Base-by-base conservation (phyloP, 1,139 yeast species). In the Suhomyces maxii region DNA sequence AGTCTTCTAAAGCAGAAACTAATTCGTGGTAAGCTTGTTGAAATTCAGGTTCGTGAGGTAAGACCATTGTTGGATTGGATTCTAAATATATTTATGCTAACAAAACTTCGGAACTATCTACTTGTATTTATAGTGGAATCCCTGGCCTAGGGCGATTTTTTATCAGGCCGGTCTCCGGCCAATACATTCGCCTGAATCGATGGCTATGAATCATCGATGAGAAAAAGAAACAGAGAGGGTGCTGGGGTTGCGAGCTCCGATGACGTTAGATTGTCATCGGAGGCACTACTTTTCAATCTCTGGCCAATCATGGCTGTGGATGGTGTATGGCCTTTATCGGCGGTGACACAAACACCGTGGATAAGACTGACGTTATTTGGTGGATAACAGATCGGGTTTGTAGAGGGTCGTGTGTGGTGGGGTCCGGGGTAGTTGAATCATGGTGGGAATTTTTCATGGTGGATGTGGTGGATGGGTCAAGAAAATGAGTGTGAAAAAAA, bases 21-120 rank as follows among this genome's bases (percentile, higher is more conserved):
- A 93, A 83, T 81, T 93, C 99, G 73, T 87, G 81, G 84, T 86
- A 89, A 63, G 99, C 99, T 82, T 93, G 99, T 77, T 90, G 91
- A 77, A 91, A 93, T 85, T 93, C 98, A 61, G 98, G 98, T 80
- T 91, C 98, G 77, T 77, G 65, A 47, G 84, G 84, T 60, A 73
- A 74, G 68, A 76, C 82, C 83, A 79, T 78, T n/a, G n/a, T n/a
- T n/a, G n/a, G n/a, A n/a, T n/a, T n/a, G n/a, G n/a, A n/a, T n/a
- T n/a, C n/a, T n/a, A n/a, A n/a, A n/a, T n/a, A n/a, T n/a, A n/a
- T n/a, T n/a, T n/a, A n/a, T n/a, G n/a, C n/a, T n/a, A n/a, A n/a
- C n/a, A n/a, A n/a, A 18, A 30, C 9, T 35, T 18, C 12, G 2
- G 12, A 30, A 7, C 6, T 18, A 12, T 14, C 23, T 25, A 6